phyloP scores from a whole-genome alignment of 768 basidiomycete species.

The Collybia sordida region DNA sequence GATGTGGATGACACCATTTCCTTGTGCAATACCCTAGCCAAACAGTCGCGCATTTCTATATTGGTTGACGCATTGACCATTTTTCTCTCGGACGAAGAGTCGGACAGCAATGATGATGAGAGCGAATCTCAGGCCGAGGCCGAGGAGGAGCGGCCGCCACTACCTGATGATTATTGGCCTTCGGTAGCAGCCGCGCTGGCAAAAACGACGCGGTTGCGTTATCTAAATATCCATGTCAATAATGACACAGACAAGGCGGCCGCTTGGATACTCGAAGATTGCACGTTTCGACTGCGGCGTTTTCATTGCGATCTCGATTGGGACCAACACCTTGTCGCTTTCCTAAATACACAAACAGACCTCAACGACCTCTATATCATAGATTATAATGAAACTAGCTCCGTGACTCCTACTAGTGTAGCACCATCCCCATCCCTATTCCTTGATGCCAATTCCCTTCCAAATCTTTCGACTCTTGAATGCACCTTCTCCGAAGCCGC shows the following conservation, averaged over 20 bases:
- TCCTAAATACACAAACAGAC: slow-evolving; percentile 46
- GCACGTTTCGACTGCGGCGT: slow-evolving; percentile 52
- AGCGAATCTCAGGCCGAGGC: slow-evolving; percentile 21
- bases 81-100: slow-evolving; percentile 31
- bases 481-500: slow-evolving; percentile 72
- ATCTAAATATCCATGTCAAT: slow-evolving; percentile 50
- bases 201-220: slow-evolving; percentile 44
- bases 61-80: slow-evolving; percentile 59
- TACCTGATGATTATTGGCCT: slow-evolving; percentile 47
- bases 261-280: slow-evolving; percentile 41
- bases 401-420: slow-evolving; percentile 17
- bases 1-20: slow-evolving; percentile 35
- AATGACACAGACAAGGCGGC: slow-evolving; percentile 31
- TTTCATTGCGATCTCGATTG: slow-evolving; percentile 71
- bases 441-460: slow-evolving; percentile 36
- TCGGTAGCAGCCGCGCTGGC: slow-evolving; percentile 48
- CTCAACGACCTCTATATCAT: slow-evolving; percentile 51
- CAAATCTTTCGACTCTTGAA: slow-evolving; percentile 53
- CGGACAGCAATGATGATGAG: slow-evolving; percentile 24
- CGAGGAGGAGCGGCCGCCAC: slow-evolving; percentile 17
- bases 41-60: slow-evolving; percentile 44
- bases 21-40: slow-evolving; percentile 47
- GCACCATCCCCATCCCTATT: slow-evolving; percentile 19
- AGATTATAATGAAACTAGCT: slow-evolving; percentile 37
- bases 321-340: slow-evolving; percentile 54